Conservation (phyloP, 2,329 filamentous ascomycete species). For the Fusarium phyllophilum region DNA sequence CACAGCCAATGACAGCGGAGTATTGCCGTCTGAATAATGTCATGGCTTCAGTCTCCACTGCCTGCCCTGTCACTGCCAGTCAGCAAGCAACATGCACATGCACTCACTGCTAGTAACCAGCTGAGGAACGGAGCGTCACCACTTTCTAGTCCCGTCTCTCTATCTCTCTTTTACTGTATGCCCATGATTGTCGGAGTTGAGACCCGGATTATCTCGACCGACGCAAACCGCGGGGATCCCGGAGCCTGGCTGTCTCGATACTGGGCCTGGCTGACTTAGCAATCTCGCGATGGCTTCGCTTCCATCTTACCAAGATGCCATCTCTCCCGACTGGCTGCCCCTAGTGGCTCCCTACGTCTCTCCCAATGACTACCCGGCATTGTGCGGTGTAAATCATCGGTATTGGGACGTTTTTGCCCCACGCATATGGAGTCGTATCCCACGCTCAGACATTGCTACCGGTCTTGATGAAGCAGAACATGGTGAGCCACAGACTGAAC, state of each 20-base stretch:
- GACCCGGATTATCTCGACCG: neutral
- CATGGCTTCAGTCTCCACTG: slow-evolving; percentile 7
- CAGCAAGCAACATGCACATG: neutral
- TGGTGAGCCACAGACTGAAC: slow-evolving; percentile 50
- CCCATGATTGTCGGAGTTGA: no score
- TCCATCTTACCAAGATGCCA: slow-evolving; percentile 66
- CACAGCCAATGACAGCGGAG: neutral
- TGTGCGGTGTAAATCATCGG: slow-evolving; percentile 60
- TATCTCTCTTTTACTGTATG: neutral
- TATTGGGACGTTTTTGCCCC: slow-evolving; percentile 63
- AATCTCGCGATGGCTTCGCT: slow-evolving; percentile 46
- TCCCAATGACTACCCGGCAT: slow-evolving; percentile 53
- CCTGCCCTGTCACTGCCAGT: neutral
- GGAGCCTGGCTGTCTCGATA: neutral
- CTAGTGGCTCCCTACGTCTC: slow-evolving; percentile 58
- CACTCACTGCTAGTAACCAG: neutral
- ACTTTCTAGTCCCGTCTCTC: neutral
- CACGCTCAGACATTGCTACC: slow-evolving; percentile 52
- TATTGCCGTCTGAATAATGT: neutral
- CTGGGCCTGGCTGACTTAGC: neutral
- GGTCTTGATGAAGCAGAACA: slow-evolving; percentile 57
- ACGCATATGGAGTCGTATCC: slow-evolving; percentile 62
- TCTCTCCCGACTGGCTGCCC: slow-evolving; percentile 59
- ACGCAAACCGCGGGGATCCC: neutral
- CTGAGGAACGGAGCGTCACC: slow-evolving; percentile 21